These are phyloP conservation scores for Dactylella cylindrospora DNA, from an alignment of 2,329 filamentous ascomycete species.

Conservation along the genomic window DNA sequence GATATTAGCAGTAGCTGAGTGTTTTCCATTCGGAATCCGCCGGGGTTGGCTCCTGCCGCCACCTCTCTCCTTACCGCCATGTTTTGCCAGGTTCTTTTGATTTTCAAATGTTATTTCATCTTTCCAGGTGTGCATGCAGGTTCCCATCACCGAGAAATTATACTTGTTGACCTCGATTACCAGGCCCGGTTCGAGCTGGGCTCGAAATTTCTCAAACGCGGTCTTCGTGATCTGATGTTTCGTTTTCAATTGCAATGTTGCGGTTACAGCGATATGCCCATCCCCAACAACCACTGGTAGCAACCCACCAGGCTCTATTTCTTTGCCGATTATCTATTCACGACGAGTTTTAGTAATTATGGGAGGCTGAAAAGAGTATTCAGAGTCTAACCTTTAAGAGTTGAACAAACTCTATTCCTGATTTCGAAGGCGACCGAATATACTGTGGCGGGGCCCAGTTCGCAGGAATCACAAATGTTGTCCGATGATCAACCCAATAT, in stretches of 20 bases:
- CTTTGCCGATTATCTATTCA: constrained; percentile 6
- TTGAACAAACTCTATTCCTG: constrained; percentile 9
- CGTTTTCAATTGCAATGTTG: constrained; percentile 13
- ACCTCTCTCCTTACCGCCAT: neutral
- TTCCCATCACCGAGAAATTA: constrained; percentile 11
- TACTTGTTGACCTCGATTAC: constrained; percentile 16
- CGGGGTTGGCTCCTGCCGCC: neutral
- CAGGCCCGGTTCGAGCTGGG: constrained; percentile 2
- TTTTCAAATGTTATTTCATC: constrained; percentile 21
- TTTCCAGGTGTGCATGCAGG: constrained; percentile 14
- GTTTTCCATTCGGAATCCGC: neutral
- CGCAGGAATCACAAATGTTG: constrained; percentile 5
- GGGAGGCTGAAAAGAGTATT: neutral
- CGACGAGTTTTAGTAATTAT: neutral
- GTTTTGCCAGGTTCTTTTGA: constrained; percentile 5
- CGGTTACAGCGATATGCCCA: constrained; percentile 15
- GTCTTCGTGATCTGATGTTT: neutral
- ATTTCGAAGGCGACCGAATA: constrained; percentile 13
- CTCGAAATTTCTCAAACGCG: no score
- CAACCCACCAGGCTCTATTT: constrained; percentile 8
- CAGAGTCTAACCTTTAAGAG: constrained; percentile 13
- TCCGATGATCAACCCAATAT: constrained; percentile 5
- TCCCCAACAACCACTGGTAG: constrained; percentile 23
- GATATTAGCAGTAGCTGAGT: constrained; percentile 6
- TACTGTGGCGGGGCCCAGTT: constrained; percentile 24